Evolutionary conservation across 495 filamentous ascomycete species (phyloP).

Genomic region (Tuber magnatum): DNA sequence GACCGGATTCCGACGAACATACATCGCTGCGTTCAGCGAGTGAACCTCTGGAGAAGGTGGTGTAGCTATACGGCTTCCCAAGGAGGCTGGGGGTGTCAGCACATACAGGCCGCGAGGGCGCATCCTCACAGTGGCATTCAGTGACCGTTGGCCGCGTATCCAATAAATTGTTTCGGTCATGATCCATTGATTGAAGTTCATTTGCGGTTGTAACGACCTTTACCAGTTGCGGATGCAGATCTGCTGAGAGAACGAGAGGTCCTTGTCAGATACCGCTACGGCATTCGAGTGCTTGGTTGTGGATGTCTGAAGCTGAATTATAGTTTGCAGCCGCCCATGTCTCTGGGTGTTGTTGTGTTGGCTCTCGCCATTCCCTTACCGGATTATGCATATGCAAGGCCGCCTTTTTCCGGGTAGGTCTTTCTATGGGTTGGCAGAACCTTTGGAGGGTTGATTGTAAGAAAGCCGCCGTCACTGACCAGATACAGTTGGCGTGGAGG

Average conservation of each 20-base stretch:
- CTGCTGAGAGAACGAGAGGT: neutral
- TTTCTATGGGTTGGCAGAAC: neutral
- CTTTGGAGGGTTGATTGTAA: neutral
- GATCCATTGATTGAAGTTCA: neutral
- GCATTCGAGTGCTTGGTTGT: neutral
- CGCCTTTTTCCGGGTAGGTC: neutral
- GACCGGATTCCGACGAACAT: neutral
- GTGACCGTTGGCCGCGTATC: neutral
- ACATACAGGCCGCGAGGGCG: neutral
- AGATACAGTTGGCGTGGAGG: neutral
- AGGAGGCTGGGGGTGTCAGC: neutral
- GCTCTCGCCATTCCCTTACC: neutral
- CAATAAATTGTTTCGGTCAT: neutral
- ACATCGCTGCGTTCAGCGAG: neutral
- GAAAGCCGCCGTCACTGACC: neutral
- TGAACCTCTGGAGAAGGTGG: neutral
- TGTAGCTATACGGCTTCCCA: neutral
- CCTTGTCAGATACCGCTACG: neutral
- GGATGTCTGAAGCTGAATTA: neutral
- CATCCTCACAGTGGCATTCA: neutral
- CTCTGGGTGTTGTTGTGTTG: neutral
- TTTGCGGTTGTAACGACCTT: neutral
- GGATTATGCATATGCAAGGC: conserved; percentile 1
- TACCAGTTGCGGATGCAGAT: neutral
- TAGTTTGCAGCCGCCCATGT: neutral